Conservation (phyloP, 2,329 filamentous ascomycete genomes). For the Fusarium metavorans region DNA sequence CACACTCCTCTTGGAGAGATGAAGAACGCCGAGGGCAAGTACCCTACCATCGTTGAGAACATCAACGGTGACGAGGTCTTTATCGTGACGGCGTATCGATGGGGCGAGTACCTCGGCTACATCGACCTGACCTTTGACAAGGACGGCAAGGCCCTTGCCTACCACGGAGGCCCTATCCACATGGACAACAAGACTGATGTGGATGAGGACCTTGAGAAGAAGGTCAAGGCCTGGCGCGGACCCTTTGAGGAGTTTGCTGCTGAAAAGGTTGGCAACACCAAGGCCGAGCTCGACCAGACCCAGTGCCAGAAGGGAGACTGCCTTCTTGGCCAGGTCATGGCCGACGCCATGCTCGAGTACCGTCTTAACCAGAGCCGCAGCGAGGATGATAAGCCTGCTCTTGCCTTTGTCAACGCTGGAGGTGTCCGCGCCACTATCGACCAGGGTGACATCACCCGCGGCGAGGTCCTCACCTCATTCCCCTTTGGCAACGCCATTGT, state of each 20-base stretch:
- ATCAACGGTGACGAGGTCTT: conserved; percentile 74
- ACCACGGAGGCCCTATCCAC: conserved; percentile 73
- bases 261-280: conserved; percentile 66
- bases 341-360: conserved; percentile 72
- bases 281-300: conserved; percentile 69
- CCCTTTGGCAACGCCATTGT: conserved; percentile 75
- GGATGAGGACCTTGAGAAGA: conserved; percentile 66
- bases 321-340: conserved; percentile 65
- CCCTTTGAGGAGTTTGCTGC: conserved; percentile 72
- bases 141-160: conserved; percentile 70
- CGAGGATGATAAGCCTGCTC: conserved; percentile 56
- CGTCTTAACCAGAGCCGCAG: conserved; percentile 59
- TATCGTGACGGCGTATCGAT: conserved; percentile 75
- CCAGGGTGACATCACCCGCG: conserved; percentile 70
- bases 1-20: conserved; percentile 72
- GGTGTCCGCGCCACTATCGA: conserved; percentile 74
- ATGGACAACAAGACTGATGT: conserved; percentile 70
- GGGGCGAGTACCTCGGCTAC: conserved; percentile 76
- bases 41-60: conserved; percentile 73
- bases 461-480: conserved; percentile 73
- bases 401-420: conserved; percentile 73
- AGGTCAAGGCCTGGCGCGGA: conserved; percentile 69
- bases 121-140: conserved; percentile 74
- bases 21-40: conserved; percentile 67
- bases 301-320: conserved; percentile 71